A percentile compares a stretch with the other conserved stretches of the same genome.
Evolutionary conservation across 148 eudicot genomes (phyloP).

Genomic region (Linanthus parryae): DNA sequence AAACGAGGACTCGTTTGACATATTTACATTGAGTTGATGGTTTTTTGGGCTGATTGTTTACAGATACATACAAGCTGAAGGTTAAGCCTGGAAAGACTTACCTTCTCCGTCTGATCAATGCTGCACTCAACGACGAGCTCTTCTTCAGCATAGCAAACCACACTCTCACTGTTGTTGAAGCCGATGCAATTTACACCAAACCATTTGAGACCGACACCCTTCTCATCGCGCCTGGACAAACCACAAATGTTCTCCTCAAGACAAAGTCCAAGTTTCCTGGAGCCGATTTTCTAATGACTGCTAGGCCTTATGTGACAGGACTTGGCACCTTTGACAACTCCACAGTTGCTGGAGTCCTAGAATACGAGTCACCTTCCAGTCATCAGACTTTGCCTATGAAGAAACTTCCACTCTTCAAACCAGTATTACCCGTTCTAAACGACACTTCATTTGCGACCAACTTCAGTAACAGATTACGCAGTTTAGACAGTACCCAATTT

Average conservation of each 20-base stretch:
- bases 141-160: constrained; percentile 52
- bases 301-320: constrained; percentile 40
- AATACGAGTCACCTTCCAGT: constrained; percentile 17
- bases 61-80: constrained; percentile 46
- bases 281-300: constrained; percentile 40
- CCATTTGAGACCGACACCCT: constrained; percentile 37
- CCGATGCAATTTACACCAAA: constrained; percentile 42
- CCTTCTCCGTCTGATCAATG: constrained; percentile 41
- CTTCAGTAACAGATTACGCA: constrained; percentile 25
- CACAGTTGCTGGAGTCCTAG: constrained; percentile 40
- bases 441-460: constrained; percentile 36
- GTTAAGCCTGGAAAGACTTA: constrained; percentile 45
- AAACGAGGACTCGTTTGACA: no score
- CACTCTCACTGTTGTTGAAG: constrained; percentile 44
- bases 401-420: constrained; percentile 19
- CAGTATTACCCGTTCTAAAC: constrained; percentile 26
- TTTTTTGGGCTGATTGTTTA: background rate
- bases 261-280: constrained; percentile 26
- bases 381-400: background rate
- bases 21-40: no score
- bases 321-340: constrained; percentile 44
- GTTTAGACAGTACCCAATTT: constrained; percentile 32
- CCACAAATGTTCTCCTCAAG: constrained; percentile 36
- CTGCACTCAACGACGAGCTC: constrained; percentile 53
- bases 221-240: constrained; percentile 48